A percentile compares a stretch with the other conserved stretches of the same genome.
Conservation (phyloP, 2,329 filamentous ascomycete genomes). For the Pestalotiopsis sp. region DNA sequence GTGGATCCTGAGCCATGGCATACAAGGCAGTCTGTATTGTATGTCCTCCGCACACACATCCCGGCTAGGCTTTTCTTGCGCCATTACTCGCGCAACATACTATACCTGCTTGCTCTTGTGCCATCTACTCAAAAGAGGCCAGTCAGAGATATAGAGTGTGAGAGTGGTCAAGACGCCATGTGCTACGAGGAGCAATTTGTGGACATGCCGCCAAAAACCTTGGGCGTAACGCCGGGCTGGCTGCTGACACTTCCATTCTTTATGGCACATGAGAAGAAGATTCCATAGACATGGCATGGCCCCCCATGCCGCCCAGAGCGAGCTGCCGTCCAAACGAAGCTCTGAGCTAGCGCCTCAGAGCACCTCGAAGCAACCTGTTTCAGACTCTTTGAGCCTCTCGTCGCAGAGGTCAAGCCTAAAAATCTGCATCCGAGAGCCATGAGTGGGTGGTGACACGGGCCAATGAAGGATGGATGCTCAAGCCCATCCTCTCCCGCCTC, state of each 20-base stretch:
- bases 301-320: not conserved
- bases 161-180: no score
- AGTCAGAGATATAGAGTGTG: no score
- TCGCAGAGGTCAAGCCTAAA: slow-evolving; percentile 10
- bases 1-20: not conserved
- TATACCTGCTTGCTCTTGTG: not conserved
- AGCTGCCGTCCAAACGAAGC: slow-evolving; percentile 11
- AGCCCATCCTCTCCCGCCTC: not conserved
- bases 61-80: not conserved
- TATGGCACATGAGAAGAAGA: not conserved
- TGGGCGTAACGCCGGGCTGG: not conserved
- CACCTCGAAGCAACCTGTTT: slow-evolving; percentile 7
- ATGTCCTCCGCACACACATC: not conserved
- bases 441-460: not conserved
- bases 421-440: not conserved
- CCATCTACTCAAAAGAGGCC: not conserved
- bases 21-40: not conserved
- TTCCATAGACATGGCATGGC: not conserved
- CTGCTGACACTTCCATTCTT: not conserved
- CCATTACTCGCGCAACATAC: not conserved
- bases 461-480: slow-evolving; percentile 8
- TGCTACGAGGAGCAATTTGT: no score
- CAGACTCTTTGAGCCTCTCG: slow-evolving; percentile 1
- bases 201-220: no score
- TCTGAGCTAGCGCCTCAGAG: slow-evolving; percentile 6